Conservation (phyloP, 352 stramenopile genomes). For the Porosira glacialis region DNA sequence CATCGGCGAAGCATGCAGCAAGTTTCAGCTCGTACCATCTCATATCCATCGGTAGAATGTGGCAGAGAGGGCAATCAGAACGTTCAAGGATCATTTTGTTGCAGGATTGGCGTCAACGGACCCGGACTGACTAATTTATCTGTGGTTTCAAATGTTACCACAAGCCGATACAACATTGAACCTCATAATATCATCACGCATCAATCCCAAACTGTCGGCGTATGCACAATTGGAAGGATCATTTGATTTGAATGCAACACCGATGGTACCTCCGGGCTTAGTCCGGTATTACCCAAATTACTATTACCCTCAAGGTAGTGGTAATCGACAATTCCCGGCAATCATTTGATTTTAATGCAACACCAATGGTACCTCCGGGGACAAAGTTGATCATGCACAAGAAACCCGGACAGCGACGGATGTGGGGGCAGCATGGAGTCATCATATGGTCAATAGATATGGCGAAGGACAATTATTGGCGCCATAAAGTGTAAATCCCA, state of each 20-base stretch:
- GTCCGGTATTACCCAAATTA: too few species aligned
- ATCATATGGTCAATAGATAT: too few species aligned
- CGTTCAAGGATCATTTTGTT: constrained; percentile 1
- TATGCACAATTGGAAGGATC: constrained; percentile 21
- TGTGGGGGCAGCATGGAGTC: too few species aligned
- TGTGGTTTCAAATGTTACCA: constrained; percentile 42
- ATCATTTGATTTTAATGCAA: constrained; percentile 39
- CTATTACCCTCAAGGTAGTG: too few species aligned
- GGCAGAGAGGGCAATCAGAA: neutral
- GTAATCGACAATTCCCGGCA: too few species aligned
- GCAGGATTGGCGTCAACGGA: neutral
- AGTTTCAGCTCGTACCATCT: neutral
- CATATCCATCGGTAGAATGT: neutral
- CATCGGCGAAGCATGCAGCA: neutral
- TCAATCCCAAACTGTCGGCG: constrained; percentile 41
- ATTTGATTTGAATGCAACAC: constrained; percentile 45
- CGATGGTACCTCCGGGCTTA: constrained; percentile 45
- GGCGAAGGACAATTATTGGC: too few species aligned
- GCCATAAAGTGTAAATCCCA: too few species aligned
- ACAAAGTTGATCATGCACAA: too few species aligned
- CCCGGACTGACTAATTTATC: neutral
- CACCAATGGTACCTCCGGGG: constrained; percentile 47
- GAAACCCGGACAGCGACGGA: too few species aligned
- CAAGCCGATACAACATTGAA: constrained; percentile 50
- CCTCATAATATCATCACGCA: constrained; percentile 32